Percentiles rank a stretch among this genome's conserved stretches.
Conservation (phyloP, 139 green algal species). For the Picochlorum sp. region DNA sequence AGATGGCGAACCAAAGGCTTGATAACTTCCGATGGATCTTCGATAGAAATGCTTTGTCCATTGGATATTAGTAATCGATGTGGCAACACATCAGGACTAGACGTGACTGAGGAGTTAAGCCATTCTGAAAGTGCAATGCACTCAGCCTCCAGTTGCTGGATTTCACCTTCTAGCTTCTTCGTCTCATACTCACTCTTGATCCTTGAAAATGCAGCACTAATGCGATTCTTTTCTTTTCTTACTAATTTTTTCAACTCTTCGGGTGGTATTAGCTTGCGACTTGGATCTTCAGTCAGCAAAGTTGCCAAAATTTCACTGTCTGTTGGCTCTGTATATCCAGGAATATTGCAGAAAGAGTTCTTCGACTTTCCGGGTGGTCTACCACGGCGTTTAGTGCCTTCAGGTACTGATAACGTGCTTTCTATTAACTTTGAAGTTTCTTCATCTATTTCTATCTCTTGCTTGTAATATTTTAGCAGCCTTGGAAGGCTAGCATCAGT, state of each 20-base stretch:
- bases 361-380: not conserved
- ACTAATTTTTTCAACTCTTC: constrained; percentile 5
- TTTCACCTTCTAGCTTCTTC: not conserved
- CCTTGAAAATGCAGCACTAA: constrained; percentile 1
- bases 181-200: not conserved
- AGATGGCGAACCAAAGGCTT: constrained; percentile 1
- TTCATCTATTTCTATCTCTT: not conserved
- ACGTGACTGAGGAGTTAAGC: not conserved
- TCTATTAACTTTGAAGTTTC: not conserved
- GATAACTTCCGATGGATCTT: not conserved
- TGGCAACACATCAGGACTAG: not conserved
- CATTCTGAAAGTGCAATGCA: not conserved
- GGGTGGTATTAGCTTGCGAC: not conserved
- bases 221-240: constrained; percentile 8
- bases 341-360: not conserved
- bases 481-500: not conserved
- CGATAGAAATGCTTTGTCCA: not conserved
- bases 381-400: not conserved
- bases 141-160: not conserved
- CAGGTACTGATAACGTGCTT: not conserved
- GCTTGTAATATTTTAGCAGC: not conserved
- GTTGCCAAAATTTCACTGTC: constrained; percentile 5
- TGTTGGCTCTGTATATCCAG: not conserved
- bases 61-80: not conserved
- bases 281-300: not conserved